Base-by-base conservation (phyloP, 805 yeast genomes). In the Debaryomyces prosopidis region DNA sequence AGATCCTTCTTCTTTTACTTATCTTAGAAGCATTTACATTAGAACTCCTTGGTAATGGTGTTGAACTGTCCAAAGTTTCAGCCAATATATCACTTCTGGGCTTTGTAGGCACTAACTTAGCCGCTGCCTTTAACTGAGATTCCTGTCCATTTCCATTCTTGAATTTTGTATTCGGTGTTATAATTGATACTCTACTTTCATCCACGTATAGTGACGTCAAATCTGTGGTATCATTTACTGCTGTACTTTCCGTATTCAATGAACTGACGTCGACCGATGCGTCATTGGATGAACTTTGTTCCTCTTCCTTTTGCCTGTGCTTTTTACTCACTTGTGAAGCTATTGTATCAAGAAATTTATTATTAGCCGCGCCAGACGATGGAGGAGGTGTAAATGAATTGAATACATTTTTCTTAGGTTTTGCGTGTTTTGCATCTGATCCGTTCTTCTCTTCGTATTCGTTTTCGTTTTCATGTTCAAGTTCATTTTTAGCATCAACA, bases 261-360 rank as follows among this genome's bases (percentile, higher is more conserved):
- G 64, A 34, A 14, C 60, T 62, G n/a, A 67, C 38, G 39, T 67
- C 73, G 18, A 51, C 38, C 7, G 53, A 45, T 28, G 46, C 47
- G 35, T 54, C 56, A 16, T 43, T 41, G n/a, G 40, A 27, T 5
- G 16, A 30, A 7, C 6, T 7, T 11, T 32, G 30, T 14, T 47
- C 51, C n/a, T 44, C 34, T 9, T n/a, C 26, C 12, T 17, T 39
- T 5, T 36, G 20, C 12, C 19, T 28, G 7, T 16, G 34, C 18
- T 45, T 42, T n/a, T 40, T 48, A 14, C 40, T 42, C 36, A 45
- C 40, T 8, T 53, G 44, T 11, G 39, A 37, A 15, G 49, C 39
- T 14, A 57, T 34, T 1, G 57, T 45, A 33, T 57, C 60, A 45
- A 58, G 42, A 42, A 60, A 58, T 36, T 46, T 49, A 20, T 46